Conservation (phyloP, 202 grass and related monocot species). For the Zoysia matrella region DNA sequence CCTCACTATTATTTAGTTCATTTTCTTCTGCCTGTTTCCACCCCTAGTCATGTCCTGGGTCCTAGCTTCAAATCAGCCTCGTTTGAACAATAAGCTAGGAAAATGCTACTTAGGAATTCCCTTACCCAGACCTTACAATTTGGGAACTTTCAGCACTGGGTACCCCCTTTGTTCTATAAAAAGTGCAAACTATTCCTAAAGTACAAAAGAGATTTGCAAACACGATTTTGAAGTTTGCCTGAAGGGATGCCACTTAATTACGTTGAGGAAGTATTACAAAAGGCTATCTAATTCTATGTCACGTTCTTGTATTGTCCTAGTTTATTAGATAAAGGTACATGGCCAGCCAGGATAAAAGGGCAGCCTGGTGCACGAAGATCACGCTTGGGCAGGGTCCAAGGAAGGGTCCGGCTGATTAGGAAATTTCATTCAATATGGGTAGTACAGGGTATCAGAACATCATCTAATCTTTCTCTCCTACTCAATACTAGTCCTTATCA, state of each 20-base stretch:
- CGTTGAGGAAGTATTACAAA: not conserved
- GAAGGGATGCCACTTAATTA: not conserved
- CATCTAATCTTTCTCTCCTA: not conserved
- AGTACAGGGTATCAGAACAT: slow-evolving; percentile 9
- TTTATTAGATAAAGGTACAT: not conserved
- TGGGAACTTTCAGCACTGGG: not conserved
- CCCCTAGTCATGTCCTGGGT: not conserved
- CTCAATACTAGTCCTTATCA: not conserved
- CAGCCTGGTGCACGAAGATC: no score
- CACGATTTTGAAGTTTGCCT: not conserved
- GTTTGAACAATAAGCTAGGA: not conserved
- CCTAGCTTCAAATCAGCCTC: not conserved
- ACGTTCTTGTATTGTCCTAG: no score
- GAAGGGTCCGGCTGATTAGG: no score
- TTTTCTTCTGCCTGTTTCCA: no score
- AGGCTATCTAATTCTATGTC: no score
- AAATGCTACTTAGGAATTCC: not conserved
- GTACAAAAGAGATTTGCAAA: not conserved
- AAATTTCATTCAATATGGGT: not conserved
- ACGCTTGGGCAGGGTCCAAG: no score
- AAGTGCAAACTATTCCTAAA: not conserved
- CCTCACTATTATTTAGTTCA: no score
- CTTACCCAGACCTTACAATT: not conserved
- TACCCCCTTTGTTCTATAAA: not conserved
- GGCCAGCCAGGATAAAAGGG: not conserved